Conservation (phyloP, 192 early-diverging fungal species). For the Gryganskiella cystojenkinii region DNA sequence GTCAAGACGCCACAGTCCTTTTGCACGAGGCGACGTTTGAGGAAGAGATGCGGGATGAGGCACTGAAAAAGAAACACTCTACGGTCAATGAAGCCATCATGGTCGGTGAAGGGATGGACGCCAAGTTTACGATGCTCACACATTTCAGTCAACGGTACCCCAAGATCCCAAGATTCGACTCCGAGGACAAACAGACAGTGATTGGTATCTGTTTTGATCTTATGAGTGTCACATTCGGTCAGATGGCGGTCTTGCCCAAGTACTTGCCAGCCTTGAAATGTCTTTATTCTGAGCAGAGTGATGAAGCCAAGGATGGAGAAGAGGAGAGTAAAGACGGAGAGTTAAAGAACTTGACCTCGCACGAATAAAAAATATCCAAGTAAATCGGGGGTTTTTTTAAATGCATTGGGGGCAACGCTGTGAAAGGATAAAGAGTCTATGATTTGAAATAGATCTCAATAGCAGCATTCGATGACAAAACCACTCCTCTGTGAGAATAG, state of each 20-base stretch:
- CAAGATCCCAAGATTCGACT: conserved; percentile 73
- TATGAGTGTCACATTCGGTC: conserved; percentile 68
- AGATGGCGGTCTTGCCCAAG: conserved; percentile 61
- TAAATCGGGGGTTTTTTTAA: too few species aligned
- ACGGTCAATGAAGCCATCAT: conserved; percentile 89
- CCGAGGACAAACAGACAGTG: conserved; percentile 46
- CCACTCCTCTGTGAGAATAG: too few species aligned
- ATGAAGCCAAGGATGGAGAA: conserved; percentile 55
- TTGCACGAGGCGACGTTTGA: conserved; percentile 96
- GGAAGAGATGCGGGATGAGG: conserved; percentile 75
- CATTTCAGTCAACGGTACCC: conserved; percentile 98
- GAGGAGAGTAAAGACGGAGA: conserved; percentile 28
- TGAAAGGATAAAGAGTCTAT: too few species aligned
- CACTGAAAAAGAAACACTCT: conserved; percentile 83
- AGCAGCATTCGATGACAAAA: too few species aligned
- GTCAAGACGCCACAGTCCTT: conserved; percentile 76
- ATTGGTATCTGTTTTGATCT: conserved; percentile 84
- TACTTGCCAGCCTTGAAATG: conserved; percentile 64
- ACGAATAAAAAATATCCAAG: too few species aligned
- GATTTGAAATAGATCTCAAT: too few species aligned
- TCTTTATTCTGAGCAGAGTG: conserved; percentile 60
- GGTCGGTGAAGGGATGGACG: conserved; percentile 88
- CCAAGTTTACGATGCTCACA: conserved; percentile 85
- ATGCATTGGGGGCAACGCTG: too few species aligned
- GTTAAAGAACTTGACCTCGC: conserved; percentile 19